These are phyloP conservation scores for Trametes elegans DNA, from an alignment of 768 basidiomycete genomes.

Conservation along the genomic window DNA sequence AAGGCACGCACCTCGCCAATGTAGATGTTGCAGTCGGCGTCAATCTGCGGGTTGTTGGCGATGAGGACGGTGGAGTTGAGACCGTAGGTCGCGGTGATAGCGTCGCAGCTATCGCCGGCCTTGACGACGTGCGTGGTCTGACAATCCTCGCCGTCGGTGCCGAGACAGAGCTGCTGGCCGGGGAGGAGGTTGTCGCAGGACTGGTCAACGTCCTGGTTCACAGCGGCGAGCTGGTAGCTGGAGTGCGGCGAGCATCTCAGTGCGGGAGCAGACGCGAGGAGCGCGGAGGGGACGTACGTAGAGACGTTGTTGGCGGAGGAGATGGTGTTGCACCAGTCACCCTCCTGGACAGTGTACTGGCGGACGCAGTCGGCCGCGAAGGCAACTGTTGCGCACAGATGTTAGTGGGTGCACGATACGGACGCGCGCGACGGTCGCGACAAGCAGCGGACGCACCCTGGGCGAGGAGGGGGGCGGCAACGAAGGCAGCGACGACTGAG, in stretches of 20 bases:
- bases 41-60: conserved; percentile 75
- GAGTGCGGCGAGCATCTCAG: not conserved
- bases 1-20: conserved; percentile 62
- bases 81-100: conserved; percentile 37
- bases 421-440: not conserved
- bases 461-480: conserved; percentile 46
- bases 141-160: conserved; percentile 59
- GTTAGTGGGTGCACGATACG: not conserved
- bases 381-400: conserved; percentile 6
- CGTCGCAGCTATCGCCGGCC: conserved; percentile 56
- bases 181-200: conserved; percentile 58
- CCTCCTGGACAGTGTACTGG: conserved; percentile 51
- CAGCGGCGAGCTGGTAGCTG: conserved; percentile 72
- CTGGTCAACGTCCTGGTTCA: conserved; percentile 54
- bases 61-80: conserved; percentile 55
- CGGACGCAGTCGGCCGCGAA: conserved; percentile 48
- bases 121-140: conserved; percentile 54
- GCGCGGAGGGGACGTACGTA: conserved; percentile 45
- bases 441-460: conserved; percentile 35
- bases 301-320: conserved; percentile 59
- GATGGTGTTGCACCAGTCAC: conserved; percentile 69
- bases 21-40: conserved; percentile 59
- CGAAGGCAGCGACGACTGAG: conserved; percentile 38
- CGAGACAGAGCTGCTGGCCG: conserved; percentile 59
- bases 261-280: not conserved